Base-by-base conservation (phyloP, 495 filamentous ascomycete genomes). In the Hamigera avellanea region DNA sequence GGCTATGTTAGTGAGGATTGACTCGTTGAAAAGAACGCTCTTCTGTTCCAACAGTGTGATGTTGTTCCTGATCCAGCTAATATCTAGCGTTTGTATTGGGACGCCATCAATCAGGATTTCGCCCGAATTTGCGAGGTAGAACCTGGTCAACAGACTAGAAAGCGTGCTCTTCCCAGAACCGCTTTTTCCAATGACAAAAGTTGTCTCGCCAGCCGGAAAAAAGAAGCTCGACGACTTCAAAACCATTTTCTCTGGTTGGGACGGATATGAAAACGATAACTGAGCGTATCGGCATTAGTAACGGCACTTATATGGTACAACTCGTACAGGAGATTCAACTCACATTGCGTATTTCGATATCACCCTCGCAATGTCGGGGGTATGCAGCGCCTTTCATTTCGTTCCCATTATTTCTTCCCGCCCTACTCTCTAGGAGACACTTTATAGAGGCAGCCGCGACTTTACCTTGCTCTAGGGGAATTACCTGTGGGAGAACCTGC, bases 131-230 rank as follows among this genome's bases (percentile, higher is more conserved):
- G 83, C 75, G 8, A 70, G 56, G 47, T 95, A 95, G 48, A 88
- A 83, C 19, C 77, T 70, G 34, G 86, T 58, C 2, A 98, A 62
- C 2, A 98, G 59, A 47, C 85, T 86, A 2, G 78, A 76, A 7
- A 98, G 49, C 0, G 91, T 96, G 49, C 84, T 94, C 53, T 98
- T 98, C 0, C 91, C 91, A 9, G 86, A 94, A 1, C 91, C 91
- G 45, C 86, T 94, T 36, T 69, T 69, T 2, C 91, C 91, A 36
- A 95, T 72, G 6, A 98, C 66, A 43, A 93, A 96, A 2, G 76
- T 86, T 4, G 81, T 79, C 48, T 81, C 62, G 0, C 81, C 77
- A 0, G 81, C 66, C 1, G 74, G 72, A 42, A 96, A 93, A 42
- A 67, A 69, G 31, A 94, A 73, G 12, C 58, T 73, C 1, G 61